phyloP scores from a whole-genome alignment of 2,329 filamentous ascomycete species.

The Balansia obtecta region DNA sequence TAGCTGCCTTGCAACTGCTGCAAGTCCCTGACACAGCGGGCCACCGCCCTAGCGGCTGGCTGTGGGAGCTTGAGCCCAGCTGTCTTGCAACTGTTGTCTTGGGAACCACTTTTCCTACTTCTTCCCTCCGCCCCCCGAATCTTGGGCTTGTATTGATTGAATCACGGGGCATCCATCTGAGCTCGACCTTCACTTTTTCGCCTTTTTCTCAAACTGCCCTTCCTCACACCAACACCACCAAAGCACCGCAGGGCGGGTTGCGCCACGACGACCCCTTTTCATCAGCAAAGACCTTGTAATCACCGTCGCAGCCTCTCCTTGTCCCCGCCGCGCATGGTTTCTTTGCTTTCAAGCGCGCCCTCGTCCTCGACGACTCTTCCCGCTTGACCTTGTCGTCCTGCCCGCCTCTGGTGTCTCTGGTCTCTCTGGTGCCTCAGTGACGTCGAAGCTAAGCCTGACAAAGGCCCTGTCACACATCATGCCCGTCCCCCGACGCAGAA shows the following conservation, averaged over 20 bases:
- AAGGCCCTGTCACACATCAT: slow-evolving; percentile 15
- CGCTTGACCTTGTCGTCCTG: slow-evolving; percentile 16
- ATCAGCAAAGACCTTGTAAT: slow-evolving; percentile 6
- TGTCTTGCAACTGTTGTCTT: no score
- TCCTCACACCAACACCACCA: slow-evolving; percentile 1
- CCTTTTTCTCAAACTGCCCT: slow-evolving; percentile 2
- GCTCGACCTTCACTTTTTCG: neutral
- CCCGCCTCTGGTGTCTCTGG: neutral
- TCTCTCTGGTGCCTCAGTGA: slow-evolving; percentile 1
- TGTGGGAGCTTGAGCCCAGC: no score
- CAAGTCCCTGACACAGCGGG: no score
- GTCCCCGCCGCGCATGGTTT: slow-evolving; percentile 16
- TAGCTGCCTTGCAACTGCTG: no score
- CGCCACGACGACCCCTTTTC: neutral
- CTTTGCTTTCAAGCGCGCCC: slow-evolving; percentile 13
- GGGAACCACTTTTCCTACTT: neutral
- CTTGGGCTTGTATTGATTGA: neutral
- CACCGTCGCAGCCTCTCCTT: neutral
- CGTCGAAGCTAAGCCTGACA: neutral
- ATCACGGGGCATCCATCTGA: neutral
- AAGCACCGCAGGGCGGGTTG: slow-evolving; percentile 13
- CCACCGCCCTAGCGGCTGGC: no score
- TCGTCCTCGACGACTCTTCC: slow-evolving; percentile 15
- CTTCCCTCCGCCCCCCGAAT: neutral
- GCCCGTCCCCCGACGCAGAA: slow-evolving; percentile 44